phyloP scores from a whole-genome alignment of 2,329 filamentous ascomycete species.

The Trichophyton rubrum region DNA sequence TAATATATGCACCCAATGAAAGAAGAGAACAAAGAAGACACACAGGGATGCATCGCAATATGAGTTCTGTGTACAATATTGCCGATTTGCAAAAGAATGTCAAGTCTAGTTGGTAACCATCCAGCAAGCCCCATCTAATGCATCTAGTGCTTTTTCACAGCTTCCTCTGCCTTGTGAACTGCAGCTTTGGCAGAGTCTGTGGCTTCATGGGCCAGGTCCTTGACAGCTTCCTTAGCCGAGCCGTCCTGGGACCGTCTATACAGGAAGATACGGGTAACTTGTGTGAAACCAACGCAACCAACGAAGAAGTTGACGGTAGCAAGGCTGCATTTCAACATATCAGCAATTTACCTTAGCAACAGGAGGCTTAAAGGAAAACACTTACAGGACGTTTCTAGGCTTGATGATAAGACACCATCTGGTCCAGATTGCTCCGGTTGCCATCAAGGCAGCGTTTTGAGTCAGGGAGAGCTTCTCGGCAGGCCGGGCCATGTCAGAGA shows the following conservation, averaged over 20 bases:
- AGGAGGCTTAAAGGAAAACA: conserved; percentile 12
- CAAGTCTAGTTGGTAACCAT: not conserved
- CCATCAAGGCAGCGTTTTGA: conserved; percentile 80
- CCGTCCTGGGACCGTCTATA: conserved; percentile 42
- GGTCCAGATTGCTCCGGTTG: conserved; percentile 93
- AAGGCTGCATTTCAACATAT: conserved; percentile 43
- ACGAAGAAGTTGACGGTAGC: conserved; percentile 98
- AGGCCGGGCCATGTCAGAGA: conserved; percentile 82
- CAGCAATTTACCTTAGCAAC: not conserved
- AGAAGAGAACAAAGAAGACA: not conserved
- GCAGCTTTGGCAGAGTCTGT: conserved; percentile 26
- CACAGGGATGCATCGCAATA: not conserved
- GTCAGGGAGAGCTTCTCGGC: conserved; percentile 85
- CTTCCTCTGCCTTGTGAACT: conserved; percentile 21
- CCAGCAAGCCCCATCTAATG: conserved; percentile 5
- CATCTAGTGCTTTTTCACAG: conserved; percentile 23
- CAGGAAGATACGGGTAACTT: conserved; percentile 65
- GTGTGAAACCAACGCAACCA: conserved; percentile 70
- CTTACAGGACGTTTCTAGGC: conserved; percentile 78
- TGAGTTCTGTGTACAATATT: too few relatives aligned
- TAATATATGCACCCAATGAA: not conserved
- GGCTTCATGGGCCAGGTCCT: conserved; percentile 27
- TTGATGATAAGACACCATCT: conserved; percentile 97
- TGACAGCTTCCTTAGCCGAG: conserved; percentile 26
- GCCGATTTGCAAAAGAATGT: not conserved